A percentile compares a stretch with the other conserved stretches of the same genome.
phyloP scores from a whole-genome alignment of 495 filamentous ascomycete genomes.

The Neurospora sp. region DNA sequence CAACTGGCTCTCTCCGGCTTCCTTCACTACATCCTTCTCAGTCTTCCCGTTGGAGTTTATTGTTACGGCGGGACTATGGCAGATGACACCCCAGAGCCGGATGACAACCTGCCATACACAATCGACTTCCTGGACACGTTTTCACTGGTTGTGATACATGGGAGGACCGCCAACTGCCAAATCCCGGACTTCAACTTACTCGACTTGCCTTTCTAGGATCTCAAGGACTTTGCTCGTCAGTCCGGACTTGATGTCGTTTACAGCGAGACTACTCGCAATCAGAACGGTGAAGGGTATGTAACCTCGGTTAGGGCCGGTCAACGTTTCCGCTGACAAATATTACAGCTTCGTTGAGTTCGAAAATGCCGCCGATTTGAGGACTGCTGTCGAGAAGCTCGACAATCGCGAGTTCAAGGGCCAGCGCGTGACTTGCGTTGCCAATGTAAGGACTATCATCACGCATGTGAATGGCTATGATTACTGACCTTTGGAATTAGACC shows the following conservation, averaged over 20 bases:
- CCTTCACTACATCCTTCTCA: background rate
- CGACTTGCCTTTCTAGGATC: constrained; percentile 68
- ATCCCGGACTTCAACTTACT: constrained; percentile 45
- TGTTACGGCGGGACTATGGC: constrained; percentile 4
- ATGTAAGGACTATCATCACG: constrained; percentile 49
- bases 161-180: constrained; percentile 12
- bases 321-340: background rate
- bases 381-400: constrained; percentile 88
- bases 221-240: constrained; percentile 98
- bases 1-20: background rate
- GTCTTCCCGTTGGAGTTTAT: constrained; percentile 18
- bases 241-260: constrained; percentile 97
- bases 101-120: constrained; percentile 12
- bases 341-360: constrained; percentile 95
- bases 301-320: background rate
- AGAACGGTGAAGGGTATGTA: constrained; percentile 84
- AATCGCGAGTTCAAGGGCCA: constrained; percentile 82
- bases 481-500: constrained; percentile 21
- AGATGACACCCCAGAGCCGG: constrained; percentile 2
- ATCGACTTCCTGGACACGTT: constrained; percentile 31
- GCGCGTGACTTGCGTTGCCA: constrained; percentile 70
- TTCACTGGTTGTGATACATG: constrained; percentile 36
- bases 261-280: constrained; percentile 89
- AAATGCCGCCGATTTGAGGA: constrained; percentile 77
- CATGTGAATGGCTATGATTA: background rate